Conservation (phyloP, 176 grass and related monocot genomes). For the Luzula sylvatica region DNA sequence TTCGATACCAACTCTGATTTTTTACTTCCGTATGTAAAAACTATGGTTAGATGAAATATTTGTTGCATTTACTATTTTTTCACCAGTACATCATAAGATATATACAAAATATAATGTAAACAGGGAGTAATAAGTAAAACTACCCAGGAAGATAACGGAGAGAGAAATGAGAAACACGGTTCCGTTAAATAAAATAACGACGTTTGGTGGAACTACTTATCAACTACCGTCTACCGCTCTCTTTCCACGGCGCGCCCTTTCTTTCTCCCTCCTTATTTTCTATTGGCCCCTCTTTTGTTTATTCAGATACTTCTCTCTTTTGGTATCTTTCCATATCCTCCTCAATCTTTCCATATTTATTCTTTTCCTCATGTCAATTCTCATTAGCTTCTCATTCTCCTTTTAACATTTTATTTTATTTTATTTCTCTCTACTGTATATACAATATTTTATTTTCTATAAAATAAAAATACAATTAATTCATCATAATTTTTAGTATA, state of each 20-base stretch:
- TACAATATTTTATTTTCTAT: no score
- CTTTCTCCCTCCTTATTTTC: background rate
- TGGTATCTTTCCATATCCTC: background rate
- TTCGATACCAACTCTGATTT: no score
- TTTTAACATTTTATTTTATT: no score
- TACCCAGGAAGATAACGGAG: background rate
- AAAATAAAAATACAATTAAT: no score
- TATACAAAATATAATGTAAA: background rate
- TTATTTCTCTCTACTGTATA: no score
- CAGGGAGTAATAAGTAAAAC: background rate
- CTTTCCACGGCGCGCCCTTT: background rate
- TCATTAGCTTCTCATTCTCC: no score
- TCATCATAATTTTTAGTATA: no score
- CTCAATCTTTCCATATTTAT: background rate
- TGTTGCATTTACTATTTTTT: no score
- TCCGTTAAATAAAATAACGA: slow-evolving; percentile 23
- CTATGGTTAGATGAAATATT: no score
- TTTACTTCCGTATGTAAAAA: no score
- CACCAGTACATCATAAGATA: no score
- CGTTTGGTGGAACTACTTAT: slow-evolving; percentile 49
- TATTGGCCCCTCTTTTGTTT: slow-evolving; percentile 15
- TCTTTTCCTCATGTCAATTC: no score
- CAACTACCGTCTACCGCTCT: slow-evolving; percentile 24
- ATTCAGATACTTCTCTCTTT: slow-evolving; percentile 4
- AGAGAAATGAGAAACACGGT: slow-evolving; percentile 13